A percentile compares a stretch with the other conserved stretches of the same genome.
These are phyloP conservation scores for Monilinia fructicola DNA, from an alignment of 2,329 filamentous ascomycete genomes.

Conservation along the genomic window DNA sequence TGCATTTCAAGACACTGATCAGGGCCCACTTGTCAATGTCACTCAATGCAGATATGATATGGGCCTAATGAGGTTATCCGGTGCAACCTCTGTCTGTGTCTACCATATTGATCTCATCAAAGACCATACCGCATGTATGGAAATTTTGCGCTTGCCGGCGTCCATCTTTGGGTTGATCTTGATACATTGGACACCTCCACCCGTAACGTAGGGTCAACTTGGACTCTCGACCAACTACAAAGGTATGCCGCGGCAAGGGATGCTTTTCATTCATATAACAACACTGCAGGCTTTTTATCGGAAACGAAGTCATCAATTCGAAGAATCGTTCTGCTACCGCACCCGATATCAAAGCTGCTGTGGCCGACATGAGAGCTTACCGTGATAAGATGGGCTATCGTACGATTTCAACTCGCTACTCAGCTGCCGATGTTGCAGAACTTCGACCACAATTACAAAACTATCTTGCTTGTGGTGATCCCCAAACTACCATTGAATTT, in stretches of 20 bases:
- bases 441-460: slow-evolving; percentile 67
- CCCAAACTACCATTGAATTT: slow-evolving; percentile 62
- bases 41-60: slow-evolving; percentile 76
- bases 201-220: slow-evolving; percentile 59
- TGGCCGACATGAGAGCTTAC: slow-evolving; percentile 56
- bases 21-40: slow-evolving; percentile 74
- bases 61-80: slow-evolving; percentile 73
- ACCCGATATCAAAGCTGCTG: slow-evolving; percentile 58
- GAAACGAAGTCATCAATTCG: slow-evolving; percentile 78
- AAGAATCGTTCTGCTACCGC: slow-evolving; percentile 51
- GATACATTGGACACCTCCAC: slow-evolving; percentile 72
- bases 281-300: slow-evolving; percentile 82
- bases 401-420: slow-evolving; percentile 56
- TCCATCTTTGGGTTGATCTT: slow-evolving; percentile 82
- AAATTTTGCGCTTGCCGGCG: slow-evolving; percentile 71
- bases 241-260: slow-evolving; percentile 67
- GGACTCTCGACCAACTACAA: slow-evolving; percentile 70
- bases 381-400: slow-evolving; percentile 50
- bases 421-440: slow-evolving; percentile 64
- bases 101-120: slow-evolving; percentile 76
- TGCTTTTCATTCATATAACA: slow-evolving; percentile 63
- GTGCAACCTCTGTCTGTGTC: slow-evolving; percentile 80
- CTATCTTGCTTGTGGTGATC: slow-evolving; percentile 72
- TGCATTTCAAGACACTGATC: slow-evolving; percentile 64
- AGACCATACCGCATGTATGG: slow-evolving; percentile 79